A percentile compares a stretch with the other conserved stretches of the same genome.
These are phyloP conservation scores for Exophiala sp. DNA, from an alignment of 2,329 filamentous ascomycete genomes.

Conservation along the genomic window DNA sequence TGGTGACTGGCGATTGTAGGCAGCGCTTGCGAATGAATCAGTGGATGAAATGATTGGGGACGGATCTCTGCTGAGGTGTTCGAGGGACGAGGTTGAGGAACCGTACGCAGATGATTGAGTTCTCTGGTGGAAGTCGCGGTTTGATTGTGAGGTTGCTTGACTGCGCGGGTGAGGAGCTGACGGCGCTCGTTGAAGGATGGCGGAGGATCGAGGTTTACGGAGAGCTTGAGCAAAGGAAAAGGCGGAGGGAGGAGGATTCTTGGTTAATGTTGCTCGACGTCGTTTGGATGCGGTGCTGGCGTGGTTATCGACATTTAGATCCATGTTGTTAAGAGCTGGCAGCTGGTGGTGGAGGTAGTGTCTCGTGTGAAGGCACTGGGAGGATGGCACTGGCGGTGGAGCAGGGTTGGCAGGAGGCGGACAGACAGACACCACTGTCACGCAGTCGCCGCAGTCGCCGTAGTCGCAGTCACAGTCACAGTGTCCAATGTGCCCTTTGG, in stretches of 20 bases:
- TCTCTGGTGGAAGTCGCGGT: constrained; percentile 35
- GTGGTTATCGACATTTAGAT: constrained; percentile 21
- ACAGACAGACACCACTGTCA: not conserved
- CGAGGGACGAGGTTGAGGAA: constrained; percentile 45
- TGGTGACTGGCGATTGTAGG: constrained; percentile 36
- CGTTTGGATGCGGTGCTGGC: constrained; percentile 19
- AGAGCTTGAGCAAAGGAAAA: constrained; percentile 35
- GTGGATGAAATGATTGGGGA: constrained; percentile 36
- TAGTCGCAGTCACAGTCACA: not conserved
- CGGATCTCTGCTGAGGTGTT: constrained; percentile 38
- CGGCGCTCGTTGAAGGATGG: constrained; percentile 43
- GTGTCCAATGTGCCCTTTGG: too few species aligned
- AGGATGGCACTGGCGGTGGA: not conserved
- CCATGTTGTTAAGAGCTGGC: constrained; percentile 8
- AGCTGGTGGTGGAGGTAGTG: not conserved
- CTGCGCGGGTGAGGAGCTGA: constrained; percentile 42
- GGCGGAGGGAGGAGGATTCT: constrained; percentile 40
- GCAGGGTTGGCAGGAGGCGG: not conserved
- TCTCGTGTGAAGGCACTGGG: not conserved
- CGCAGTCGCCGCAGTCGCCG: not conserved
- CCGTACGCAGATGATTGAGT: constrained; percentile 44
- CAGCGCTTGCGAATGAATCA: constrained; percentile 33
- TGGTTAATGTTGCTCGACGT: constrained; percentile 30
- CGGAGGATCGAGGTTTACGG: constrained; percentile 40
- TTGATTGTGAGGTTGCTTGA: constrained; percentile 31